Base-by-base conservation (phyloP, 2,329 filamentous ascomycete species). In the Lasiodiplodia gonubiensis region DNA sequence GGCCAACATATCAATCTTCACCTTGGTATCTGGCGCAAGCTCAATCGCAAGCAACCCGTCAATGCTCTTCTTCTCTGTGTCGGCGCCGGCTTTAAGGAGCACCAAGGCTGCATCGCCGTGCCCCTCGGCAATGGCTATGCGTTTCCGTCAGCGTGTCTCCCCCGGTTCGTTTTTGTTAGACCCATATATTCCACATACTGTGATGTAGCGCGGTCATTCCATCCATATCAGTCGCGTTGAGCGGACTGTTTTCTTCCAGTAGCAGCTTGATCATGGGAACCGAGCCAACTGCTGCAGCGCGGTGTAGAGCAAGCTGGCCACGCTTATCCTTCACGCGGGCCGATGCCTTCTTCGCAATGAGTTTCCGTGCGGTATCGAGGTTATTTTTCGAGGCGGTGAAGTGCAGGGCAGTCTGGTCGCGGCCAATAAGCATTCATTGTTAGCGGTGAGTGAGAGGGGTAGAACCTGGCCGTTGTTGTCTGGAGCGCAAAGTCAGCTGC, bases 131-230 rank as follows among this genome's bases (percentile, higher is more conserved):
- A 94, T 81, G 14, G 92, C 89, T 72, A 33, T 48, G 1, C n/a
- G 12, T 39, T n/a, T 46, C 23, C 30, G 51, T 61, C 54, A 51
- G 42, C n/a, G 33, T 23, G 16, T 23, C 27, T 23, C 10, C 25
- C n/a, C 16, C 25, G 1, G 8, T 4, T n/a, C 14, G 4, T 12
- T 3, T 18, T 21, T 2, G 14, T 25, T 25, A 3, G 21, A 11
- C 7, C 14, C 1, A 3, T 27, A 3, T 27, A 4, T 12, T 7
- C 18, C 4, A 64, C 68, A 57, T 49, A 71, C 68, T 82, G 76
- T 99, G 95, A 80, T 99, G 95, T 73, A 99, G 83, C 3, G 95
- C 90, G 27, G 95, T 98, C 77, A 92, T 89, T 0, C 94, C 94
- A 71, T 93, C 89, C 42, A 84, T 83, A 80, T 99, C 95, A 2